Base-by-base conservation (phyloP, 352 stramenopile genomes). In the Pseudoperonospora humuli region DNA sequence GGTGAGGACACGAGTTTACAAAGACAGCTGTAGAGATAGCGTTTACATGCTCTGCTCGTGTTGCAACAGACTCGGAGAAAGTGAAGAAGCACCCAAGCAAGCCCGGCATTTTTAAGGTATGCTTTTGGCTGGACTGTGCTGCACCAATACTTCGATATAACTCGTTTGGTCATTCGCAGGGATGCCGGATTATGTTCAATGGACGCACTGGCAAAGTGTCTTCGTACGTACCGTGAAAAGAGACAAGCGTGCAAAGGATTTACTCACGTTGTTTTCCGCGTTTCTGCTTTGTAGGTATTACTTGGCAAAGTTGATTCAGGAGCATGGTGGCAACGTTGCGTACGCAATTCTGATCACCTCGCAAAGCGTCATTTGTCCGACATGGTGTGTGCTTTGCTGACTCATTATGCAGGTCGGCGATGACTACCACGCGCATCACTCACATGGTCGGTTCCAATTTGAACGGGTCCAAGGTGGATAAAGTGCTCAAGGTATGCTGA, bases 361-460 rank as follows among this genome's bases (percentile, higher is more conserved):
- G 5, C 39, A 44, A 43, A 15, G 17, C 18, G 25, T 42, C 7
- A 31, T 27, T 47, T 28, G 11, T 31, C 24, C 48, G 36, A 44
- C 19, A 37, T 7, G 24, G 4, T 27, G 3, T 8, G 40, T 15
- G n/a, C 50, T 17, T 17, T 33, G 4, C 44, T 15, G 17, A 5
- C 48, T 39, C 19, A 21, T 45, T 29, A 17, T 43, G n/a, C 27
- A 81, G 69, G 3, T 71, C 60, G 10, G 50, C 45, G 26, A 43
- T 73, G 26, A 56, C 64, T 13, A 37, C 65, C 19, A 75, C 72
- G 5, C 62, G 74, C n/a, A 54, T 86, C 23, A 93, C 80, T 21
- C 77, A 93, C 58, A 89, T 93, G 28, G 61, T 93, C n/a, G 75
- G 73, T 7, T 70, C 42, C 15, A 93, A 88, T 31, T 62, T 93